Base-by-base conservation (phyloP, 441 rosid species). In the Jatropha podagrica region DNA sequence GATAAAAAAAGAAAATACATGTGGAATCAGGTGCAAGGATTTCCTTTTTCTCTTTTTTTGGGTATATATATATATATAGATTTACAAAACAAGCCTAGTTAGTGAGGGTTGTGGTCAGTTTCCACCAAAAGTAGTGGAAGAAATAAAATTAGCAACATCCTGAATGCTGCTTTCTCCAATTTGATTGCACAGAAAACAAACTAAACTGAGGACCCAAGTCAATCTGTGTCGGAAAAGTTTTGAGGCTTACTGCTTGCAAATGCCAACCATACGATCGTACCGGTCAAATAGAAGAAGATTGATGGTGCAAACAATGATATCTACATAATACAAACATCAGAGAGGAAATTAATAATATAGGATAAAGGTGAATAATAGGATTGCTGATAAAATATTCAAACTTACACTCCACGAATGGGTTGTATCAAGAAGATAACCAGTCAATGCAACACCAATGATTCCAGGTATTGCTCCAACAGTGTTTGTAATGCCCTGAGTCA, bases 351-450 rank as follows among this genome's bases (percentile, higher is more conserved):
- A 71, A n/a, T n/a, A 26, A 37, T 44, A 51, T 13, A 59, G 3
- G 55, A 20, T 0, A 42, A 8, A 73, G 40, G 1, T 11, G n/a
- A 40, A 46, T 41, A 52, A 23, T 20, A 42, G 23, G 63, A 56
- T 12, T 42, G 65, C 15, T 4, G 4, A 9, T 20, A 63, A 2
- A 10, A 17, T 6, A 55, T 68, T 12, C 3, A 65, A 81, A 86
- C 97, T 91, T 93, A 95, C 98, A 77, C 96, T 91, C 97, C 97
- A 95, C 0, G 97, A 92, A 79, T 92, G 98, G 76, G 97, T 95
- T 74, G 92, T 82, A 85, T 95, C 99, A 3, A 95, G 92, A 77
- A 95, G 88, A 80, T 85, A 92, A 69, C 99, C 97, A 9, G 99
- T 95, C 70, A 95, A 88, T 15, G 96, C 93, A 74, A 95, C 94